A percentile compares a stretch with the other conserved stretches of the same genome.
Evolutionary conservation across 2,329 filamentous ascomycete species (phyloP).

Genomic region (Pezicula radicicola): DNA sequence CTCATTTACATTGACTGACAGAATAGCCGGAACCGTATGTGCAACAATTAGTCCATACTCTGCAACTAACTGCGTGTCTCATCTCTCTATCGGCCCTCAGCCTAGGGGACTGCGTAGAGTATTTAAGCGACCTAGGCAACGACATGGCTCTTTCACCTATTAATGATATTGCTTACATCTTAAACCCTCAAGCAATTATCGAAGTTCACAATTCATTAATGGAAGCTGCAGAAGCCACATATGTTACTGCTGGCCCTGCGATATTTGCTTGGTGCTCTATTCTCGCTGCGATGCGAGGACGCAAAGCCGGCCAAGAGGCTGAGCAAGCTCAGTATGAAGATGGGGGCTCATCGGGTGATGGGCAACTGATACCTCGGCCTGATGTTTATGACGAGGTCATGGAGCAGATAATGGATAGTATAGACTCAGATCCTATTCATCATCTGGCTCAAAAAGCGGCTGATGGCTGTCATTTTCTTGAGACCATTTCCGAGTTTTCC

Average conservation of each 20-base stretch:
- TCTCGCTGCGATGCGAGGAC: conserved; percentile 58
- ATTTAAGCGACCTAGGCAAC: conserved; percentile 27
- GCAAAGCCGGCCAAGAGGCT: conserved; percentile 34
- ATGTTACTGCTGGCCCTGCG: conserved; percentile 66
- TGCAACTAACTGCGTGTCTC: conserved; percentile 68
- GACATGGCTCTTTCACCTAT: conserved; percentile 25
- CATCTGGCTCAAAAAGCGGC: conserved; percentile 44
- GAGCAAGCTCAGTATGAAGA: conserved; percentile 2
- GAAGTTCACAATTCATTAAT: conserved; percentile 72
- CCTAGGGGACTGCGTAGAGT: conserved; percentile 19
- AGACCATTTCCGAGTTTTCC: conserved; percentile 41
- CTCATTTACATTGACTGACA: conserved; percentile 4
- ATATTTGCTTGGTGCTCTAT: conserved; percentile 81
- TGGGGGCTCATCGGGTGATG: conserved; percentile 5
- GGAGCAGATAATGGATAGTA: conserved; percentile 34
- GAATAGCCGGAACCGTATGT: conserved; percentile 19
- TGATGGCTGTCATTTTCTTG: conserved; percentile 43
- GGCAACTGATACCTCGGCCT: conserved; percentile 4
- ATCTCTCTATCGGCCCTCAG: conserved; percentile 73
- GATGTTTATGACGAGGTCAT: conserved; percentile 40
- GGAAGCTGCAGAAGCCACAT: conserved; percentile 50
- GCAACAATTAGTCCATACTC: conserved; percentile 48
- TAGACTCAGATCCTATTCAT: conserved; percentile 38
- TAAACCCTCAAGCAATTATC: conserved; percentile 66
- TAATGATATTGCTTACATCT: conserved; percentile 58